Percentiles rank a stretch among this genome's conserved stretches.
phyloP scores from a whole-genome alignment of 1,139 yeast species.

The Trichomonascaceae sp. region DNA sequence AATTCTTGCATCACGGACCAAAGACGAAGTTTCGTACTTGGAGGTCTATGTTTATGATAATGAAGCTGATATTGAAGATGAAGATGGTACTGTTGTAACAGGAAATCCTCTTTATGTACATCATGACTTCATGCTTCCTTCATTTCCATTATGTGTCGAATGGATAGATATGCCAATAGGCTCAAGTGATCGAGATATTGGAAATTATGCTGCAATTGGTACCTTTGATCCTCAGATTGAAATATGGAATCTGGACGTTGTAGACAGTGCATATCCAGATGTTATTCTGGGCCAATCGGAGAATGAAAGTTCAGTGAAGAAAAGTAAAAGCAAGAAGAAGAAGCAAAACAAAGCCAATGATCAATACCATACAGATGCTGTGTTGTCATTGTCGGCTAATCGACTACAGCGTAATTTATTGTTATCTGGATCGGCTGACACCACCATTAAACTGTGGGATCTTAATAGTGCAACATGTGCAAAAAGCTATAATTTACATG shows the following conservation, averaged over 20 bases:
- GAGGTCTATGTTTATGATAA: constrained; percentile 95
- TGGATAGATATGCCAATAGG: constrained; percentile 69
- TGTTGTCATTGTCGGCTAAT: constrained; percentile 80
- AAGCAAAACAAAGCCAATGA: constrained; percentile 49
- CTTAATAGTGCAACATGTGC: constrained; percentile 69
- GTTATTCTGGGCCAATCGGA: constrained; percentile 75
- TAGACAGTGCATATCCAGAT: constrained; percentile 94
- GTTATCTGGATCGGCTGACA: constrained; percentile 93
- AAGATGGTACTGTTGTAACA: constrained; percentile 48
- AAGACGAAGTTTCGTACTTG: constrained; percentile 85
- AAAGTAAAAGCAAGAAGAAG: constrained; percentile 48
- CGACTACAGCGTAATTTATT: constrained; percentile 74
- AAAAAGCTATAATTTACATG: constrained; percentile 45
- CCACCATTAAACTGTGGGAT: constrained; percentile 95
- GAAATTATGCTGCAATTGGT: constrained; percentile 93
- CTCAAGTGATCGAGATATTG: constrained; percentile 33
- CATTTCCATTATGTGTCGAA: constrained; percentile 94
- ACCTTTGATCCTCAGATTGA: constrained; percentile 97
- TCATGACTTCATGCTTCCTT: constrained; percentile 94
- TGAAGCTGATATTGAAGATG: constrained; percentile 56
- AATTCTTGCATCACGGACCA: constrained; percentile 89
- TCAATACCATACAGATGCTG: constrained; percentile 90
- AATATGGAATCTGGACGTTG: constrained; percentile 88
- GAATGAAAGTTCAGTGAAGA: constrained; percentile 39
- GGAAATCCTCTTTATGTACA: constrained; percentile 81